phyloP scores from a whole-genome alignment of 1,139 yeast species.

The Kurtzmaniella quercitrusa region DNA sequence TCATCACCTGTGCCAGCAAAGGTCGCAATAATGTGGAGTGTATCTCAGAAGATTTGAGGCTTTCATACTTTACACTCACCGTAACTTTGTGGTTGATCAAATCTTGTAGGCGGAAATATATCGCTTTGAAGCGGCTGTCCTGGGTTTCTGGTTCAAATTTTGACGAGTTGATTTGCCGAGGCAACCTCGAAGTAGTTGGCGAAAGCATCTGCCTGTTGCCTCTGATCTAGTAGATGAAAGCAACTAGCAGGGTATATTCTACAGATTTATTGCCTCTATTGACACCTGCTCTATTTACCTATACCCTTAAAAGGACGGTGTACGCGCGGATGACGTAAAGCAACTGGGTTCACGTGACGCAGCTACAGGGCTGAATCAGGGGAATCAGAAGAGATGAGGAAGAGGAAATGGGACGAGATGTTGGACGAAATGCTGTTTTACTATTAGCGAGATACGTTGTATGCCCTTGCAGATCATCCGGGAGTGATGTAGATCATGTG shows the following conservation, averaged over 20 bases:
- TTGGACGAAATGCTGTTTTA: too few relatives aligned
- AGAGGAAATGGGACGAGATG: too few relatives aligned
- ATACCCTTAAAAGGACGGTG: background rate
- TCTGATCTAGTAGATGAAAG: background rate
- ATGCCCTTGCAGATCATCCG: too few relatives aligned
- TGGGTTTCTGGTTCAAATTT: background rate
- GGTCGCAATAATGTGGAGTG: constrained; percentile 50
- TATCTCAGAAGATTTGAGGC: constrained; percentile 51
- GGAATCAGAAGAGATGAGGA: too few relatives aligned
- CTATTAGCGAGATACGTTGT: too few relatives aligned
- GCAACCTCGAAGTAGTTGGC: background rate
- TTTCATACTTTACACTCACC: constrained; percentile 51
- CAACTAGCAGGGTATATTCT: background rate
- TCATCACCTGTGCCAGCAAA: constrained; percentile 30
- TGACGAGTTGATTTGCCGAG: background rate
- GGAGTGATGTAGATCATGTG: too few relatives aligned
- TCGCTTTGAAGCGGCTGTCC: background rate
- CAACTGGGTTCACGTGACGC: background rate
- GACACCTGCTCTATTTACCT: background rate
- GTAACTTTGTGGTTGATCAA: constrained; percentile 39
- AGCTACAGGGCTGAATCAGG: too few relatives aligned
- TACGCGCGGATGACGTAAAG: background rate
- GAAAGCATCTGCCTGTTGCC: background rate
- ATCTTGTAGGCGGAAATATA: constrained; percentile 35
- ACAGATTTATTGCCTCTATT: background rate